Conservation (phyloP, 163 green algal genomes). For the Scenedesmus sp. region DNA sequence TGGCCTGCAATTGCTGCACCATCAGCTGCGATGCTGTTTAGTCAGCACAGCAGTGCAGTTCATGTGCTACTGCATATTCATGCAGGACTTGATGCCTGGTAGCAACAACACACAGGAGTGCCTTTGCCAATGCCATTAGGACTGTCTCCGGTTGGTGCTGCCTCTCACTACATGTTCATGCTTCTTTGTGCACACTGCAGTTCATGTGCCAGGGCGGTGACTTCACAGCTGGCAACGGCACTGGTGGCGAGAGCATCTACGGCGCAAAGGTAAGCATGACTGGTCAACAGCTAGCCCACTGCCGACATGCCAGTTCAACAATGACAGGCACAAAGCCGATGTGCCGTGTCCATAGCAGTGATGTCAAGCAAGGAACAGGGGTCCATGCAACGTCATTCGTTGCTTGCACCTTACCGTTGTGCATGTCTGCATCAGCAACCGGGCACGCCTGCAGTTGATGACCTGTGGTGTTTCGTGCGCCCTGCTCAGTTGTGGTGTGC, state of each 20-base stretch:
- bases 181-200: not conserved
- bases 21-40: not conserved
- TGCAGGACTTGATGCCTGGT: not conserved
- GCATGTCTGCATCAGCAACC: too few relatives aligned
- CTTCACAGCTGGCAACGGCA: constrained; percentile 75
- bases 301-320: not conserved
- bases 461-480: too few relatives aligned
- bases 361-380: too few relatives aligned
- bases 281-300: not conserved
- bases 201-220: constrained; percentile 70
- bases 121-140: not conserved
- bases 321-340: not conserved
- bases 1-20: not conserved
- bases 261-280: constrained; percentile 74
- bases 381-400: too few relatives aligned
- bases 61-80: not conserved
- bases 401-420: too few relatives aligned
- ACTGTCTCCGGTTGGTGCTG: not conserved
- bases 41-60: not conserved
- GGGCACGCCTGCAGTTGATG: too few relatives aligned
- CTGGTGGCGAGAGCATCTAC: constrained; percentile 88
- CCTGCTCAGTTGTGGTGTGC: too few relatives aligned
- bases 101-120: not conserved
- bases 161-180: not conserved
- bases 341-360: too few relatives aligned